Evolutionary conservation across 2,329 filamentous ascomycete genomes (phyloP).

Genomic region (Cladophialophora immunda): DNA sequence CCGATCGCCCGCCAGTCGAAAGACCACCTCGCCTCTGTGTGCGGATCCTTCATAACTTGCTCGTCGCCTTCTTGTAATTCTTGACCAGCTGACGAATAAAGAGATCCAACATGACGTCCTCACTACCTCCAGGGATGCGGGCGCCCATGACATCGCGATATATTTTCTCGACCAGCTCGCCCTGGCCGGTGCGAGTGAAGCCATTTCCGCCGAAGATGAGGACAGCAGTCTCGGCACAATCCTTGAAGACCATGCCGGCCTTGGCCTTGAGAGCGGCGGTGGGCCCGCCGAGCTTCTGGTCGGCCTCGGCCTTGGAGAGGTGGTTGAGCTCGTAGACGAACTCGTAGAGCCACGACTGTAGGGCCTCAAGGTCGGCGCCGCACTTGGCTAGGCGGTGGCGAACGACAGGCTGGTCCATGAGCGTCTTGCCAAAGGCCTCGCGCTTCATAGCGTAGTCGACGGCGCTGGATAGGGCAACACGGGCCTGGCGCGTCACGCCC

Average conservation of each 20-base stretch:
- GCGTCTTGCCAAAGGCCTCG: conserved; percentile 72
- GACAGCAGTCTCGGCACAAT: conserved; percentile 73
- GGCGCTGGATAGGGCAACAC: conserved; percentile 67
- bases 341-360: conserved; percentile 71
- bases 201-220: conserved; percentile 80
- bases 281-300: conserved; percentile 69
- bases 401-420: conserved; percentile 79
- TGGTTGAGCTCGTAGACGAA: conserved; percentile 59
- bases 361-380: conserved; percentile 72
- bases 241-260: conserved; percentile 74
- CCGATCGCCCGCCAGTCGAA: too few relatives aligned
- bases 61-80: too few relatives aligned
- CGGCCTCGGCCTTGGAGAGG: conserved; percentile 58
- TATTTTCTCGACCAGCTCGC: conserved; percentile 74
- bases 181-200: conserved; percentile 73
- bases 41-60: too few relatives aligned
- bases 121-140: conserved; percentile 72
- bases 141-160: conserved; percentile 68
- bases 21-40: too few relatives aligned
- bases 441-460: conserved; percentile 71
- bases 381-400: conserved; percentile 74
- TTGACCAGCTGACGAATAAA: conserved; percentile 75
- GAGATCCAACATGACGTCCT: conserved; percentile 76
- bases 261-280: conserved; percentile 77
- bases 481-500: conserved; percentile 68